A percentile compares a stretch with the other conserved stretches of the same genome.
Evolutionary conservation across 352 stramenopile species (phyloP).

Genomic region (Globisporangium ultimum): DNA sequence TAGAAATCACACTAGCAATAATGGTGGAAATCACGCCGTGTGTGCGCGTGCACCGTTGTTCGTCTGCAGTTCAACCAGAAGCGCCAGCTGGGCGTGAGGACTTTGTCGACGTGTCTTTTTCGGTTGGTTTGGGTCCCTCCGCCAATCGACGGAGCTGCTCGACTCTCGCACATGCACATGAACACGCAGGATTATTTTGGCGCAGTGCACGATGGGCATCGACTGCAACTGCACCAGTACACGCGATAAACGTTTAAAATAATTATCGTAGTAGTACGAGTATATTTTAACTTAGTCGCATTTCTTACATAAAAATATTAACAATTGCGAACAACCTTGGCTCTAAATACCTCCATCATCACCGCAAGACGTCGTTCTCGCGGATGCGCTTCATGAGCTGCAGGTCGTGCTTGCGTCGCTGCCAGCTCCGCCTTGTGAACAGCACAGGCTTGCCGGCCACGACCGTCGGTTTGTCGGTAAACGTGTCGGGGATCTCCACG

Average conservation of each 20-base stretch:
- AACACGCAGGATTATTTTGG: too few relatives aligned
- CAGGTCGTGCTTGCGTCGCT: slow-evolving; percentile 5
- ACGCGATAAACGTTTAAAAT: too few relatives aligned
- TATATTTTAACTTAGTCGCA: too few relatives aligned
- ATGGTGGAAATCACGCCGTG: background rate
- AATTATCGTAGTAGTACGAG: too few relatives aligned
- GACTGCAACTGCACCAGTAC: too few relatives aligned
- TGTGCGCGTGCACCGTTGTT: background rate
- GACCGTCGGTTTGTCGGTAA: slow-evolving; percentile 37
- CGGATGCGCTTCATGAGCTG: slow-evolving; percentile 2
- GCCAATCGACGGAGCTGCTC: too few relatives aligned
- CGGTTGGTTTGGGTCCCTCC: too few relatives aligned
- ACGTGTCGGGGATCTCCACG: slow-evolving; percentile 45
- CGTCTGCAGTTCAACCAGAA: background rate
- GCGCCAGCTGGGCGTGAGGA: too few relatives aligned
- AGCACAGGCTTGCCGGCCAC: slow-evolving; percentile 27
- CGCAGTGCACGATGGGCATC: too few relatives aligned
- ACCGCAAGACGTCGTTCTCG: slow-evolving; percentile 4
- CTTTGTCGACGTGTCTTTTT: too few relatives aligned
- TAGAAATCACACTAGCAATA: background rate
- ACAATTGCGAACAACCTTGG: too few relatives aligned
- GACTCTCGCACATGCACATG: background rate
- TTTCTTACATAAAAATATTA: too few relatives aligned
- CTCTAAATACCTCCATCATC: background rate
- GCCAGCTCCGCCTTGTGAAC: slow-evolving; percentile 2